Evolutionary conservation across 1,284 basidiomycete species (phyloP), one percentile per base, ranked within the genome.

Genomic region (Pseudozyma pruni): DNA sequence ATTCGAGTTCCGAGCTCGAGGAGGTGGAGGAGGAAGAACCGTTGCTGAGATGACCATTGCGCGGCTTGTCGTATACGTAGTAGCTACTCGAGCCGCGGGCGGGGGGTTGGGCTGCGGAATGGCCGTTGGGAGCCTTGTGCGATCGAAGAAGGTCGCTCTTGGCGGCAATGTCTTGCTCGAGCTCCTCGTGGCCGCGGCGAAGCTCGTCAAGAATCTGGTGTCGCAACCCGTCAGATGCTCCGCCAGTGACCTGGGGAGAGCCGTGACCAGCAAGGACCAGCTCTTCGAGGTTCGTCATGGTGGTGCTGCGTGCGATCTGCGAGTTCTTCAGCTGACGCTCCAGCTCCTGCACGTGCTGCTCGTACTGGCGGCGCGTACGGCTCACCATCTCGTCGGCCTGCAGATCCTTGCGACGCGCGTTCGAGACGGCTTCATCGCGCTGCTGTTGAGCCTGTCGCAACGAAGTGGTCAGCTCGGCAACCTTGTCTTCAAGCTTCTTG

Each of bases 371-470:
- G 42, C 88, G 87, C 32, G 88, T 89, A 14, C 91, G 85, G 32
- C 87, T 85, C 4, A 89, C 87, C 10, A 91, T 86, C 73, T 92
- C 90, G 3, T 85, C 83, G 67, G 91, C 90, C 14, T 91, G 83
- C 32, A 87, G 86, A 44, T 88, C 87, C 78, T 90, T 91, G 13
- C 75, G 59, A 22, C 10, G 90, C 87, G 52, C 86, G 85, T 76
- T 89, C 85, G 39, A 87, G 84, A 69, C 48, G 8, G 82, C 81
- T 35, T 80, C 71, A 49, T 83, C 81, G 17, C 80, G 63, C 47
- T 83, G 75, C 52, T 74, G 60, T 43, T 73, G 64, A 13, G 72
- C 76, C 22, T 74, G 58, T 5, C 60, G 68, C 31, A 80, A 39
- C 13, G 48, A 50, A n/a, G 23, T 19, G 8, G 57, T 67, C 32